Conservation (phyloP, 176 grass and related monocot genomes). For the Eragrostis nindensis region DNA sequence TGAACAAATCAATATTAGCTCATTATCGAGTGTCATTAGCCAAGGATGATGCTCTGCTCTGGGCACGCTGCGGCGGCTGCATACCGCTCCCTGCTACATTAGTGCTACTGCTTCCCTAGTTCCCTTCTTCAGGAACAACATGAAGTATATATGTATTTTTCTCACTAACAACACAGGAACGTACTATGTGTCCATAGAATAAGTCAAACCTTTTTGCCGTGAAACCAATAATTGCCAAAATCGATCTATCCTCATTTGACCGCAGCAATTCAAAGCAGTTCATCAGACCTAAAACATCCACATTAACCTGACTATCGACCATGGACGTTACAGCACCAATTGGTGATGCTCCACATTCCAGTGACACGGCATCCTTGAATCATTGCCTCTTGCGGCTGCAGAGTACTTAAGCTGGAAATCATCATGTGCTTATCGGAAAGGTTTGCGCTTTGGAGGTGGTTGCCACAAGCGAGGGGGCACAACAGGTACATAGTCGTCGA, state of each 20-base stretch:
- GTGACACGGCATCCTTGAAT: background rate
- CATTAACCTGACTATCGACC: background rate
- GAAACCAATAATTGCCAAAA: background rate
- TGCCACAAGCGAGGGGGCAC: background rate
- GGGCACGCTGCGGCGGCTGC: too few relatives aligned
- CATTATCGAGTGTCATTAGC: background rate
- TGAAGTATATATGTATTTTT: too few relatives aligned
- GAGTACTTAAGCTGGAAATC: conserved; percentile 7
- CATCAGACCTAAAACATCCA: background rate
- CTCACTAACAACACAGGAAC: too few relatives aligned
- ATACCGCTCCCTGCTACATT: background rate
- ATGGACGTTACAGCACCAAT: background rate
- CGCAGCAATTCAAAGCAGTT: background rate
- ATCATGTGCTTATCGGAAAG: conserved; percentile 34
- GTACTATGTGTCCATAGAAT: background rate
- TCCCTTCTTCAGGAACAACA: too few relatives aligned
- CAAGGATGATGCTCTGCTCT: background rate
- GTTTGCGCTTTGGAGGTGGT: background rate
- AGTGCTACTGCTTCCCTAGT: too few relatives aligned
- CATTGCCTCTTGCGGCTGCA: conserved; percentile 13
- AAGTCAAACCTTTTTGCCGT: background rate
- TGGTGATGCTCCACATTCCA: background rate
- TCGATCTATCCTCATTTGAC: background rate
- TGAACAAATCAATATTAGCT: background rate
- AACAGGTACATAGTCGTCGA: background rate